Conservation (phyloP, 2,329 filamentous ascomycete species). For the Trichoderma sp. region DNA sequence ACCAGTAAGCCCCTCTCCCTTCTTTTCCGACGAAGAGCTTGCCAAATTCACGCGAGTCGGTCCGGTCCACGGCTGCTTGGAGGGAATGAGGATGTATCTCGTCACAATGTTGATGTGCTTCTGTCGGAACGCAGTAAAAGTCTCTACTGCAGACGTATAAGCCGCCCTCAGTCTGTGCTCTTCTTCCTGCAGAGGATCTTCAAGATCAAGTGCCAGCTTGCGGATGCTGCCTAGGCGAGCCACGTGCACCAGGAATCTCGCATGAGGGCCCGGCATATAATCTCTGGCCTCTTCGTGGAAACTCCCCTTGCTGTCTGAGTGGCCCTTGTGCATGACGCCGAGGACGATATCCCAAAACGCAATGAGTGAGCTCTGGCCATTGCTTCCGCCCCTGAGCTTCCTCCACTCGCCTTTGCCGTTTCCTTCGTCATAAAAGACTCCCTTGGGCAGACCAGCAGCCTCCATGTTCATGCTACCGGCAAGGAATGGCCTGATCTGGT, state of each 20-base stretch:
- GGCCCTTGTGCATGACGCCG: constrained; percentile 70
- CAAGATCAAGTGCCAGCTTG: constrained; percentile 59
- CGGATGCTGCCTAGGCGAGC: constrained; percentile 72
- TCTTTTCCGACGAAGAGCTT: constrained; percentile 43
- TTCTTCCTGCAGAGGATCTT: constrained; percentile 53
- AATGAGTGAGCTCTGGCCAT: constrained; percentile 89
- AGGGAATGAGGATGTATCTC: constrained; percentile 84
- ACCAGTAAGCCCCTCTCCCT: constrained; percentile 63
- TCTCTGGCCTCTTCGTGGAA: constrained; percentile 70
- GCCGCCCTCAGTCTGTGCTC: constrained; percentile 45
- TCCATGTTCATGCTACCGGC: constrained; percentile 93
- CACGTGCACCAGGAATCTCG: constrained; percentile 73
- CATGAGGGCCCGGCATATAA: constrained; percentile 89
- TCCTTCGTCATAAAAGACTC: constrained; percentile 81
- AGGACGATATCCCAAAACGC: constrained; percentile 91
- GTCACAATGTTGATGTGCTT: constrained; percentile 90
- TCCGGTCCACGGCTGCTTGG: constrained; percentile 45
- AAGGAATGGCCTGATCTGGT: constrained; percentile 83
- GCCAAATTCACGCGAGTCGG: constrained; percentile 44
- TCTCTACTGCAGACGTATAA: constrained; percentile 73
- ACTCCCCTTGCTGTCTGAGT: constrained; percentile 36
- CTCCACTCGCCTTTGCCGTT: constrained; percentile 67
- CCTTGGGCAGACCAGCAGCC: constrained; percentile 76
- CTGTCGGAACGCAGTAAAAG: constrained; percentile 75
- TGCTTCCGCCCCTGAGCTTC: constrained; percentile 85